These are phyloP conservation scores for Flaveria ramosissima DNA, from an alignment of 129 eudicot species.

Conservation along the genomic window DNA sequence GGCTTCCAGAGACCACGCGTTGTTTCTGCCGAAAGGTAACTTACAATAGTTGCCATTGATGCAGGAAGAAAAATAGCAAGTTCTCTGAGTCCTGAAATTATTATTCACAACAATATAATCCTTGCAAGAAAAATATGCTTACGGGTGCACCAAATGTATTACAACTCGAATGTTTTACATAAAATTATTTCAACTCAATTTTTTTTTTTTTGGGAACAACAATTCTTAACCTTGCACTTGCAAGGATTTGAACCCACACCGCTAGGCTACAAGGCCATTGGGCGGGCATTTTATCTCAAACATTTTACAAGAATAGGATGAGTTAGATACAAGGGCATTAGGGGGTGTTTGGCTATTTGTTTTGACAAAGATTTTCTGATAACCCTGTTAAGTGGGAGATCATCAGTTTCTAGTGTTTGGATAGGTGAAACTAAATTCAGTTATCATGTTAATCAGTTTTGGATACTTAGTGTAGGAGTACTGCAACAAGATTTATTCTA, in stretches of 20 bases:
- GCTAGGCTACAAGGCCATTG: too few species aligned
- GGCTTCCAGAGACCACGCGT: conserved; percentile 97
- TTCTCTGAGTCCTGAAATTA: conserved; percentile 76
- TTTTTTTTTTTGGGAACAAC: too few species aligned
- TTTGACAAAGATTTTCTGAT: background rate
- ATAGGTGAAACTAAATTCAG: background rate
- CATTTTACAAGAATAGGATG: background rate
- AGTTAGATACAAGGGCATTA: background rate
- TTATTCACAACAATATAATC: conserved; percentile 10
- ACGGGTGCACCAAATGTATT: background rate
- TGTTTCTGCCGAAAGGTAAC: conserved; percentile 96
- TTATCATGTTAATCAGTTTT: background rate
- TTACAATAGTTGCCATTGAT: conserved; percentile 81
- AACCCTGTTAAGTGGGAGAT: background rate
- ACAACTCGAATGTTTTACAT: background rate
- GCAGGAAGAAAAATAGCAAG: conserved; percentile 96
- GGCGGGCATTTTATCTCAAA: background rate
- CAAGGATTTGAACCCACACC: background rate
- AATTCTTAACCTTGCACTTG: background rate
- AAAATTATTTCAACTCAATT: too few species aligned
- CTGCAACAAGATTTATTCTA: background rate
- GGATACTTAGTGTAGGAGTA: background rate
- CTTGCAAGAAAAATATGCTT: background rate
- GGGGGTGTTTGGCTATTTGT: background rate
- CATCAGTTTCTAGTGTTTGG: background rate